Percentiles rank a stretch among this genome's conserved stretches.
Evolutionary conservation across 1,139 yeast species (phyloP).

Genomic region (Barnettozyma hawaiiensis): DNA sequence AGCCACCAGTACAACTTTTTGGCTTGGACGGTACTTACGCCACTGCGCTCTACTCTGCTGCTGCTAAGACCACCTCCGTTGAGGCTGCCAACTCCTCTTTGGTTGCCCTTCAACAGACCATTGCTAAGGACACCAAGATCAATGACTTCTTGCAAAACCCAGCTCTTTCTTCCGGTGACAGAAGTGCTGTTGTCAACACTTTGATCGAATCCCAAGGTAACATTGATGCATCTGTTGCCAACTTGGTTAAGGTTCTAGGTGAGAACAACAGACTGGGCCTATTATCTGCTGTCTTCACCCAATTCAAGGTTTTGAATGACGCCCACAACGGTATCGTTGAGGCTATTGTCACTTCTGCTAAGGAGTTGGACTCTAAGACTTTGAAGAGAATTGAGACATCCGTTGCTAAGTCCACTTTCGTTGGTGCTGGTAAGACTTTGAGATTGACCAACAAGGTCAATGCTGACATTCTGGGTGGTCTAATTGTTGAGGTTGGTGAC

Average conservation of each 20-base stretch:
- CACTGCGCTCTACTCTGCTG: conserved; percentile 88
- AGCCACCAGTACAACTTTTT: conserved; percentile 89
- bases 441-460: conserved; percentile 76
- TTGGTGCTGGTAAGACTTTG: conserved; percentile 82
- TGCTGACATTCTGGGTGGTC: conserved; percentile 93
- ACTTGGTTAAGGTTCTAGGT: conserved; percentile 80
- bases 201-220: conserved; percentile 41
- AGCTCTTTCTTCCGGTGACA: conserved; percentile 70
- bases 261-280: conserved; percentile 90
- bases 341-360: conserved; percentile 88
- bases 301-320: conserved; percentile 74
- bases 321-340: conserved; percentile 90
- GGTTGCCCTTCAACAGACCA: conserved; percentile 47
- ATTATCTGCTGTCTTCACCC: conserved; percentile 58
- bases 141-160: conserved; percentile 69
- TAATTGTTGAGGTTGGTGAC: conserved; percentile 94
- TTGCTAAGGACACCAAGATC: conserved; percentile 62
- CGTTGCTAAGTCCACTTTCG: conserved; percentile 70
- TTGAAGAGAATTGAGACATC: conserved; percentile 77
- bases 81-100: conserved; percentile 70
- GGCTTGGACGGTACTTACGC: conserved; percentile 98
- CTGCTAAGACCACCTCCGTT: conserved; percentile 75
- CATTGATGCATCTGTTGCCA: conserved; percentile 70
- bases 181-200: conserved; percentile 63
- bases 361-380: conserved; percentile 77